These are phyloP conservation scores for Barnettozyma siamensis DNA, from an alignment of 805 yeast species.

Conservation along the genomic window DNA sequence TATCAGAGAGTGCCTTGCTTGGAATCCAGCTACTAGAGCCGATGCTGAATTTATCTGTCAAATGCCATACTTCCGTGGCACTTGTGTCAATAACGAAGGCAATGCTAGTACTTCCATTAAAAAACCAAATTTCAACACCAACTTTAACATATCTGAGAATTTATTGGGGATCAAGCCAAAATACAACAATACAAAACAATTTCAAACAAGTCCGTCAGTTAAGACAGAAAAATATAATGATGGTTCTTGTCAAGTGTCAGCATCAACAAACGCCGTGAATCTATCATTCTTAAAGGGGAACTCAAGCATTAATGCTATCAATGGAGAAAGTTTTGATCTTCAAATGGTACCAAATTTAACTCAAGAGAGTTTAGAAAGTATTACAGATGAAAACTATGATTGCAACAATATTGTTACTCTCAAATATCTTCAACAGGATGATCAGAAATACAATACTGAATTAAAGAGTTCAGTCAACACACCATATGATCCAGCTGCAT, in stretches of 20 bases:
- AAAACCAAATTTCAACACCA: conserved; percentile 2
- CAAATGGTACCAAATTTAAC: conserved; percentile 11
- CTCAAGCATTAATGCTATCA: conserved; percentile 1
- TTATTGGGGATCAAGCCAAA: conserved; percentile 11
- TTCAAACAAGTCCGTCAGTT: background rate
- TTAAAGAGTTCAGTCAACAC: background rate
- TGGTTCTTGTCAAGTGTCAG: background rate
- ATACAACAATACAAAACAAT: too few species aligned
- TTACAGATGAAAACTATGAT: conserved; percentile 15
- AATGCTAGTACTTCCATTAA: background rate
- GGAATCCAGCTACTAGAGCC: conserved; percentile 74
- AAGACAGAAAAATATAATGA: too few species aligned
- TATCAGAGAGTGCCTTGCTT: conserved; percentile 50
- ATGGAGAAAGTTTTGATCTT: conserved; percentile 1
- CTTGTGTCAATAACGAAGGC: conserved; percentile 27
- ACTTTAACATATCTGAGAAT: conserved; percentile 12
- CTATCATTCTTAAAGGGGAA: conserved; percentile 10
- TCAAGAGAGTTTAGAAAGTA: conserved; percentile 9
- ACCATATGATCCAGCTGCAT: background rate
- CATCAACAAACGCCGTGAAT: conserved; percentile 5
- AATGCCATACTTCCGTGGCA: conserved; percentile 49
- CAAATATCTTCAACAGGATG: background rate
- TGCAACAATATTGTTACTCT: background rate
- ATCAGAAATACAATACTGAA: background rate
- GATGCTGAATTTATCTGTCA: conserved; percentile 42